These are phyloP conservation scores for Penicillium freii DNA, from an alignment of 2,329 filamentous ascomycete species.

Conservation along the genomic window DNA sequence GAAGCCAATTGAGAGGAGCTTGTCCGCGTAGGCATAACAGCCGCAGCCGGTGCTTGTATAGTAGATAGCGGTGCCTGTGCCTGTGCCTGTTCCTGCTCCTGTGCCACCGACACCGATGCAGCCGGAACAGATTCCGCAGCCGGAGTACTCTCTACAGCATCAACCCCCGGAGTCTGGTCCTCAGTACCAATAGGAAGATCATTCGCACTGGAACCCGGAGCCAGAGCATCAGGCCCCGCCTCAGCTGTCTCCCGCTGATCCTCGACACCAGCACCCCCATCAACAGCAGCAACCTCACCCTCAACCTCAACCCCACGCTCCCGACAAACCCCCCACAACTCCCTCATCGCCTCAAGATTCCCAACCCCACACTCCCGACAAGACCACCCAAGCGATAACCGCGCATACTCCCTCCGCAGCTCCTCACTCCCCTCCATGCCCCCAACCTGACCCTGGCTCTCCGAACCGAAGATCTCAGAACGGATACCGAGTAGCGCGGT, in stretches of 20 bases:
- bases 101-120: background rate
- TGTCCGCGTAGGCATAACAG: background rate
- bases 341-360: conserved; percentile 46
- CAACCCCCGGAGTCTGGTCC: background rate
- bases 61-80: background rate
- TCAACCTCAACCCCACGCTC: conserved; percentile 32
- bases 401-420: conserved; percentile 67
- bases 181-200: background rate
- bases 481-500: conserved; percentile 78
- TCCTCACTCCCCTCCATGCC: conserved; percentile 74
- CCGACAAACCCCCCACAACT: conserved; percentile 28
- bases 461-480: conserved; percentile 83
- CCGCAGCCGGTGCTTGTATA: background rate
- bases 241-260: background rate
- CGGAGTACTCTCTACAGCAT: background rate
- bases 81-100: background rate
- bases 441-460: conserved; percentile 82
- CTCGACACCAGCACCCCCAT: conserved; percentile 34
- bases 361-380: conserved; percentile 67
- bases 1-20: background rate
- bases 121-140: background rate
- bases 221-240: background rate
- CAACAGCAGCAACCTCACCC: background rate
- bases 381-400: conserved; percentile 62
- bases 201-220: background rate